Percentiles rank a stretch among this genome's conserved stretches.
Conservation (phyloP, 179 eudicot species). For the Silene vulgaris region DNA sequence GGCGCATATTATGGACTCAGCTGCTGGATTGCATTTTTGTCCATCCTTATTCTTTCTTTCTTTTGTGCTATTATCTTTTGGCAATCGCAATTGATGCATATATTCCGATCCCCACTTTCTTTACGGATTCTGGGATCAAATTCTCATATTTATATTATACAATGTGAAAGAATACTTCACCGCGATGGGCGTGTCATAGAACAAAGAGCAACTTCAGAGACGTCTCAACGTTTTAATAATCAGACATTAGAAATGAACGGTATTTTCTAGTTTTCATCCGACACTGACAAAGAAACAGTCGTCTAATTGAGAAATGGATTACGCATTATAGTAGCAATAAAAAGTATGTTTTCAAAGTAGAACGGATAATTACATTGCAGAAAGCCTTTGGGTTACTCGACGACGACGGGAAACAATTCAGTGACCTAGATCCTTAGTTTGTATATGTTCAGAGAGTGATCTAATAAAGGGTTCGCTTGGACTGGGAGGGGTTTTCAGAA, state of each 20-base stretch:
- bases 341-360: neutral
- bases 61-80: neutral
- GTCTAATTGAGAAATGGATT: neutral
- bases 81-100: neutral
- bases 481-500: no score
- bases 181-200: no score
- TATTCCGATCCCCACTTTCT: neutral
- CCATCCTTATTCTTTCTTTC: neutral
- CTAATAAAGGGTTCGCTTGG: no score
- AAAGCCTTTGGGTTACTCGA: neutral
- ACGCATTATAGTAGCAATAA: neutral
- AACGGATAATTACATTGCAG: neutral
- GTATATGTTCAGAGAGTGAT: no score
- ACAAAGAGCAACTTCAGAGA: no score
- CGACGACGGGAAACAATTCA: no score
- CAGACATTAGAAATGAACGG: no score
- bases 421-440: no score
- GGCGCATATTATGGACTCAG: neutral
- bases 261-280: no score
- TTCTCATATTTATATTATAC: neutral
- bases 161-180: neutral
- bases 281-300: no score
- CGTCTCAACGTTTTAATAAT: no score
- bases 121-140: neutral
- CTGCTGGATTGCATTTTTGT: neutral